phyloP scores from a whole-genome alignment of 257 asterid species.

The Nicotiana tabacum region DNA sequence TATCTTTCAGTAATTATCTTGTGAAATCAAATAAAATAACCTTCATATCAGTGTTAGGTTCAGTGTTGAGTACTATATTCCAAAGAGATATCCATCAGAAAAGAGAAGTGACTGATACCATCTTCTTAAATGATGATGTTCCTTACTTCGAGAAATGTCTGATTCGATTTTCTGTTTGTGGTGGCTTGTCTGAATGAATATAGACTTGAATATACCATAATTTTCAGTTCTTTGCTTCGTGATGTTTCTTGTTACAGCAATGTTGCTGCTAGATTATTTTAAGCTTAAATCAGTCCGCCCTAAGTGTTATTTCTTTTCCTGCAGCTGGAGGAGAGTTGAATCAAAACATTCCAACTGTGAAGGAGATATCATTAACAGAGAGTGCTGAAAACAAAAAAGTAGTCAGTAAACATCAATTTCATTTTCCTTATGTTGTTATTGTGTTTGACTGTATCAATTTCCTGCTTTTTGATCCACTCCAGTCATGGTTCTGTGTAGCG shows the following conservation, averaged over 20 bases:
- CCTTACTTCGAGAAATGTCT: not conserved
- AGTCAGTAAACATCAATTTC: conserved; percentile 7
- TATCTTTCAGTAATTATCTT: not conserved
- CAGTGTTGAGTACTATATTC: not conserved
- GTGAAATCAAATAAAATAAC: not conserved
- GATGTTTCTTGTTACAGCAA: not conserved
- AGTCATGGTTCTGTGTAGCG: not conserved
- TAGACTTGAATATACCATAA: not conserved
- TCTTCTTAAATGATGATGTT: not conserved
- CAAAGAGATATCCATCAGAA: not conserved
- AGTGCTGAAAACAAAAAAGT: conserved; percentile 9
- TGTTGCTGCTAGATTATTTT: not conserved
- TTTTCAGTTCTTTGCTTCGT: not conserved
- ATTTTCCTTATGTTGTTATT: not conserved
- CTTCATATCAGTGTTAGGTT: not conserved
- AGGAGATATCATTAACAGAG: conserved; percentile 8
- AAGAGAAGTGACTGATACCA: not conserved
- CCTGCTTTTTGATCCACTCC: not conserved
- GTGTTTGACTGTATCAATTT: not conserved
- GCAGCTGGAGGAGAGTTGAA: conserved; percentile 6
- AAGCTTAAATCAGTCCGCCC: not conserved
- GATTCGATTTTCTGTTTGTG: not conserved
- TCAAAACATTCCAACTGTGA: not conserved
- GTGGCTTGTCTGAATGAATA: not conserved
- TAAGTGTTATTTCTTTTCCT: conserved; percentile 5